Base-by-base conservation (phyloP, 148 eudicot genomes). In the Diospyros lotus region DNA sequence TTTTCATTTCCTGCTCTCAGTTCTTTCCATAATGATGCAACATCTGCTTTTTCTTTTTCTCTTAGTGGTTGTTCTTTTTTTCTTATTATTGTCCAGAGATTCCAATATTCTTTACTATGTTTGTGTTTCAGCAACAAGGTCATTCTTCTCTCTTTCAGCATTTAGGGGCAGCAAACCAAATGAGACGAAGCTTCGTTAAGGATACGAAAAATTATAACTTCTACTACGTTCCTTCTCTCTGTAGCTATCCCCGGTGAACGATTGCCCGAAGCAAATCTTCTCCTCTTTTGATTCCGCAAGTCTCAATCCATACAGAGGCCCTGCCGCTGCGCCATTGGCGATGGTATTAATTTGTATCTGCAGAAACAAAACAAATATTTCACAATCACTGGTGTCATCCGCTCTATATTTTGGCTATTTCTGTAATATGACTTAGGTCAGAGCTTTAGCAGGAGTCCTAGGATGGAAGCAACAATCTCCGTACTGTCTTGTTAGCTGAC, bases 61-160 rank as follows among this genome's bases (percentile, higher is more conserved):
- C 58, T 40, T 53, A 7, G 28, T 28, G 28, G 0, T 28, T 11
- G 46, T 50, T 18, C 48, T 46, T 64, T 18, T 58, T 42, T 18
- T 38, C 58, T 50, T 53, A 7, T 67, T 44, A 45, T 63, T 14
- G 41, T 52, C 39, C 42, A 39, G 46, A 17, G 64, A 28, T 81
- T 73, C 75, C 72, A 75, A 74, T 77, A 43, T 45, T 50, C 54
- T 73, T 63, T 73, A n/a, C 64, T 38, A 66, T 43, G 40, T 78
- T 63, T 82, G 51, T 86, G 78, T 88, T 86, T 84, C 92, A 88
- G 92, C 86, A 61, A 59, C 89, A 71, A 84, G 84, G 79, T 88
- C 92, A 77, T 88, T 88, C 87, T 88, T 88, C 83, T 88, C 92
- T 73, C 86, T 88, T 79, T 84, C 92, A 79, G 88, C 89, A 77